Evolutionary conservation across 1,139 yeast species (phyloP).

Genomic region (Scheffersomyces insectosa): DNA sequence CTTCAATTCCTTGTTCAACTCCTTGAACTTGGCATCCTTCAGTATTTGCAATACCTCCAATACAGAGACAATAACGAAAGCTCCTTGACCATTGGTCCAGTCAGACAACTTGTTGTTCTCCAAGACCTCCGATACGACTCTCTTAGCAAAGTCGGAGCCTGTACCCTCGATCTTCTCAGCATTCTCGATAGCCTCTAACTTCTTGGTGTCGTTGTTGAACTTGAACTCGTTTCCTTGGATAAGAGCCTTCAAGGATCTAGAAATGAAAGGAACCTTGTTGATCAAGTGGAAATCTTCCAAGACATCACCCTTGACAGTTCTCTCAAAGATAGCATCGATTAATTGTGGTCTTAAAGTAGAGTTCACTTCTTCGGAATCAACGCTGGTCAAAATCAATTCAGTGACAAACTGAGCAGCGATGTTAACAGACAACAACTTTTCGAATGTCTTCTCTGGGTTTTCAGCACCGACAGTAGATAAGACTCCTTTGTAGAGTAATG

Average conservation of each 20-base stretch:
- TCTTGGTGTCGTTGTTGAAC: constrained; percentile 69
- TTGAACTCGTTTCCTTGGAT: constrained; percentile 66
- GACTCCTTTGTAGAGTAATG: constrained; percentile 60
- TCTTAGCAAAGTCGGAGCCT: constrained; percentile 64
- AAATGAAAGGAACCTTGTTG: constrained; percentile 66
- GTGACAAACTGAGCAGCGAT: constrained; percentile 82
- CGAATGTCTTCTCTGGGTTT: constrained; percentile 25
- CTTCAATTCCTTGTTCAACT: constrained; percentile 55
- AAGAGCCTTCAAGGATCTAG: constrained; percentile 75
- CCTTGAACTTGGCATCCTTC: constrained; percentile 34
- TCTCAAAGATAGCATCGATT: constrained; percentile 54
- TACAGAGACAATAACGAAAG: constrained; percentile 77
- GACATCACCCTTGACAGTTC: constrained; percentile 68
- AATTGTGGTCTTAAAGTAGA: constrained; percentile 48
- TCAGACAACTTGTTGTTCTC: constrained; percentile 45
- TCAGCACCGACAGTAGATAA: constrained; percentile 37
- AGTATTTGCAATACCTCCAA: constrained; percentile 52
- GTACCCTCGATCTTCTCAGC: constrained; percentile 52
- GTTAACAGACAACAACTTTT: constrained; percentile 58
- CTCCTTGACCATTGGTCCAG: constrained; percentile 80
- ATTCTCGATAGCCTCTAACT: constrained; percentile 41
- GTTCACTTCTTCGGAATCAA: constrained; percentile 50
- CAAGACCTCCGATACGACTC: constrained; percentile 52
- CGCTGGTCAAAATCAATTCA: constrained; percentile 63
- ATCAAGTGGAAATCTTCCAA: constrained; percentile 66